phyloP scores from a whole-genome alignment of 805 yeast genomes.

The Zygosaccharomyces lentus region DNA sequence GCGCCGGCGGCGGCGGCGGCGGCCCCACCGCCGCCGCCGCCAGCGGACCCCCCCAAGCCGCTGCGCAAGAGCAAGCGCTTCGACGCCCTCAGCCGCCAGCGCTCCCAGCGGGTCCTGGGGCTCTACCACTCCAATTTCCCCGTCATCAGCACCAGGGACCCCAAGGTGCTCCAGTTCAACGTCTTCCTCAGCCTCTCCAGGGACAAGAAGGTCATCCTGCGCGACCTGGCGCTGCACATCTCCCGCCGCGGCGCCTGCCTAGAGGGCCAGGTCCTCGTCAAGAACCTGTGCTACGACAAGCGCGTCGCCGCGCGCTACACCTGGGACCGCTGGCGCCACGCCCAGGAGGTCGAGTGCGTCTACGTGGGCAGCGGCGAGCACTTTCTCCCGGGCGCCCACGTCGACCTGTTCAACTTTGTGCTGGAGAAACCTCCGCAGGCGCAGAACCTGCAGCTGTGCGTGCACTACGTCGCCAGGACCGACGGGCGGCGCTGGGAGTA shows the following conservation, averaged over 20 bases:
- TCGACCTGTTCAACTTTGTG: constrained; percentile 31
- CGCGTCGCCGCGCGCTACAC: constrained; percentile 68
- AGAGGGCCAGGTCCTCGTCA: constrained; percentile 73
- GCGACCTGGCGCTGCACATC: constrained; percentile 19
- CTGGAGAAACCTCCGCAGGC: constrained; percentile 17
- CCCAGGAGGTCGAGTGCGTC: constrained; percentile 27
- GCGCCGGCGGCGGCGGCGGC: not conserved
- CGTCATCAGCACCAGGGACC: constrained; percentile 22
- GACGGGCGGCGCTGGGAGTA: constrained; percentile 20
- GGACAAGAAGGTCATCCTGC: constrained; percentile 19
- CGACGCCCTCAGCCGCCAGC: constrained; percentile 6
- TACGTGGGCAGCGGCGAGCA: constrained; percentile 30
- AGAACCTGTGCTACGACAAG: constrained; percentile 67
- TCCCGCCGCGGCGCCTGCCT: constrained; percentile 30
- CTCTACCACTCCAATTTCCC: constrained; percentile 30
- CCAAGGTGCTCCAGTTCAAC: constrained; percentile 26
- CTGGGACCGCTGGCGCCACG: constrained; percentile 72
- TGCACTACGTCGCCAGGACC: constrained; percentile 27
- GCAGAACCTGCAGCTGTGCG: constrained; percentile 27
- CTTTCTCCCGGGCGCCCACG: constrained; percentile 26
- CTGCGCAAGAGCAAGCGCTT: constrained; percentile 15
- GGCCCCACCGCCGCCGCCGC: not conserved
- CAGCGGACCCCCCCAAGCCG: not conserved
- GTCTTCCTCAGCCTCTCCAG: constrained; percentile 23
- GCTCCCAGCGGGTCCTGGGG: constrained; percentile 20